phyloP scores from a whole-genome alignment of 305 asterid genomes.

The Solanum hybrid region DNA sequence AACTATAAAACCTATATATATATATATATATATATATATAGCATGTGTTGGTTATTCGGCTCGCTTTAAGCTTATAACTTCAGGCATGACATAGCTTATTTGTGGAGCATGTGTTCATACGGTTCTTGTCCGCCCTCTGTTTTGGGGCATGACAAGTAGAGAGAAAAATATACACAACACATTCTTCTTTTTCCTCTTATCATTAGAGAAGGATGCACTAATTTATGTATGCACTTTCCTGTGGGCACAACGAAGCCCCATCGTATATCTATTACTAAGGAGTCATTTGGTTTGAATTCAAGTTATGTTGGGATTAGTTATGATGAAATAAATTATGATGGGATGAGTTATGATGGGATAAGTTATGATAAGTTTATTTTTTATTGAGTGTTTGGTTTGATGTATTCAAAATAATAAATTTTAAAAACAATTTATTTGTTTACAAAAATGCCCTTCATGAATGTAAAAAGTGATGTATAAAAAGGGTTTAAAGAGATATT shows the following conservation, averaged over 20 bases:
- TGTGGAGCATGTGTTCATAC: neutral
- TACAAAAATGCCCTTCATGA: neutral
- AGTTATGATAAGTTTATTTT: no score
- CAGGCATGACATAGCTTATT: neutral
- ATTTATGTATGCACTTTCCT: neutral
- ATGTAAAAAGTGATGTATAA: neutral
- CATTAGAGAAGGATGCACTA: neutral
- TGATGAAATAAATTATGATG: neutral
- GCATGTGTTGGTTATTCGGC: neutral
- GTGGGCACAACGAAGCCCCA: neutral
- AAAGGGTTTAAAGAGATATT: neutral
- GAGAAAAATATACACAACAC: neutral
- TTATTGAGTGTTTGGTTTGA: neutral
- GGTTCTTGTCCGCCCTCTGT: neutral
- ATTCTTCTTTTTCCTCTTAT: neutral
- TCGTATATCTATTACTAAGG: neutral
- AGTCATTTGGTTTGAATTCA: neutral
- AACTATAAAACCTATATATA: no score
- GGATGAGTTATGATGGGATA: neutral
- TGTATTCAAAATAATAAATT: no score
- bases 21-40: no score
- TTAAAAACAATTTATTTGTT: no score
- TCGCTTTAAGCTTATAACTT: neutral
- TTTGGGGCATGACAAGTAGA: neutral
- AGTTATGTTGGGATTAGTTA: neutral